A percentile compares a stretch with the other conserved stretches of the same genome.
Conservation (phyloP, 2,329 filamentous ascomycete genomes). For the Sphaerulina vaccinii region DNA sequence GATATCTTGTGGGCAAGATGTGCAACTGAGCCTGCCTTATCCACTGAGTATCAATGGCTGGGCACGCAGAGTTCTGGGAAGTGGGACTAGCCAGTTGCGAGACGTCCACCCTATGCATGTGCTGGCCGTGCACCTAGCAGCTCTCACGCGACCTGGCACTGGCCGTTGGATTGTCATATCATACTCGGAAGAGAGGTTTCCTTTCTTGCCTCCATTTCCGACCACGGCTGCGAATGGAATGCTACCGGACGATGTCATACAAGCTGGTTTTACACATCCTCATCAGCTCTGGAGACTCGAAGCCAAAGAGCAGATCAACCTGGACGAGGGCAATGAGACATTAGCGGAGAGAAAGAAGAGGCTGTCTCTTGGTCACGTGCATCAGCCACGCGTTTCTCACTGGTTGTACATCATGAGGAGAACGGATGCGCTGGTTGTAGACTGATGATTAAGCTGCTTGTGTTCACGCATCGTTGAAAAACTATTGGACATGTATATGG, state of each 20-base stretch:
- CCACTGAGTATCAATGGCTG: constrained; percentile 26
- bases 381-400: constrained; percentile 40
- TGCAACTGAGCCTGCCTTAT: constrained; percentile 23
- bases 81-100: constrained; percentile 18
- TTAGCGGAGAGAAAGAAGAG: constrained; percentile 30
- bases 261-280: constrained; percentile 40
- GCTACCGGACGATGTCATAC: constrained; percentile 29
- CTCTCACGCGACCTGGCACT: constrained; percentile 37
- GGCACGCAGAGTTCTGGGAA: constrained; percentile 21
- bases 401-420: constrained; percentile 43
- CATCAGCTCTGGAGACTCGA: constrained; percentile 40
- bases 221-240: constrained; percentile 26
- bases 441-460: constrained; percentile 10
- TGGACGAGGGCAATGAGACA: constrained; percentile 24
- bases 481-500: not conserved
- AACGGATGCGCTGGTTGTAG: constrained; percentile 32
- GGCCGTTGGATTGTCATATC: constrained; percentile 43
- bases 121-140: constrained; percentile 43
- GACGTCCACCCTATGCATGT: constrained; percentile 41
- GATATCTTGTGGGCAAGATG: constrained; percentile 24
- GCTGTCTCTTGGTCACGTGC: constrained; percentile 26
- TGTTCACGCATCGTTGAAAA: not conserved
- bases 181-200: constrained; percentile 43
- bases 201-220: constrained; percentile 34
- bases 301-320: constrained; percentile 34